Evolutionary conservation across 441 rosid species (phyloP).

Genomic region (Eutrema salsugineum): DNA sequence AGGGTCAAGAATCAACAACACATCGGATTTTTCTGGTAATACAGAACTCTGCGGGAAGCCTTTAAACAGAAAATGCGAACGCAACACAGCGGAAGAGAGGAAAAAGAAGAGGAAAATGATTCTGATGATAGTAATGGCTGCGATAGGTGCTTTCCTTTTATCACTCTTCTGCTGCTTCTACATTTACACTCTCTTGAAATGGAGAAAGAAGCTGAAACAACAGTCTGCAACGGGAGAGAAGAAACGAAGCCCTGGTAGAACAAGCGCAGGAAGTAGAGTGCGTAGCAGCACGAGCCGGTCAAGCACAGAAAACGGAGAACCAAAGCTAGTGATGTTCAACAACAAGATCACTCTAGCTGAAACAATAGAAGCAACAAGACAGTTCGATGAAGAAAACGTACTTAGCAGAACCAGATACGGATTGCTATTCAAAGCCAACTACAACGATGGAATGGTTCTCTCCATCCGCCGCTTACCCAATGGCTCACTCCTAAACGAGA

Average conservation of each 20-base stretch:
- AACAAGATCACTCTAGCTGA: conserved; percentile 90
- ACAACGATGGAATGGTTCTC: conserved; percentile 91
- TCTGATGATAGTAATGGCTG: conserved; percentile 55
- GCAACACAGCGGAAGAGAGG: conserved; percentile 27
- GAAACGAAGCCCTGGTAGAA: conserved; percentile 85
- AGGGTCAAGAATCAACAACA: conserved; percentile 60
- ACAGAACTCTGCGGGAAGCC: conserved; percentile 77
- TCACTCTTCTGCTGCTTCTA: conserved; percentile 87
- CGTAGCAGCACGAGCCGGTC: conserved; percentile 76
- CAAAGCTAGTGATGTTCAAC: conserved; percentile 91
- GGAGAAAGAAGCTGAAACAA: conserved; percentile 79
- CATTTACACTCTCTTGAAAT: conserved; percentile 69
- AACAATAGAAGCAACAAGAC: conserved; percentile 83
- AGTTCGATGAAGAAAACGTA: conserved; percentile 93
- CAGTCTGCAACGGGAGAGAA: conserved; percentile 72
- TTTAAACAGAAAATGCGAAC: conserved; percentile 45
- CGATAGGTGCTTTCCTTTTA: conserved; percentile 55
- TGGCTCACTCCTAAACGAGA: conserved; percentile 62
- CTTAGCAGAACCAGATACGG: conserved; percentile 81
- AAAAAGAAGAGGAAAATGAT: conserved; percentile 56
- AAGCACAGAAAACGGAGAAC: conserved; percentile 86
- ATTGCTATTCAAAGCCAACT: conserved; percentile 80
- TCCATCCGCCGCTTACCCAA: conserved; percentile 74
- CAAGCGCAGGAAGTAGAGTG: conserved; percentile 81
- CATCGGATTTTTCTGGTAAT: conserved; percentile 62